A percentile compares a stretch with the other conserved stretches of the same genome.
These are phyloP conservation scores for Kondoa subrosea DNA, from an alignment of 768 basidiomycete species.

Conservation along the genomic window DNA sequence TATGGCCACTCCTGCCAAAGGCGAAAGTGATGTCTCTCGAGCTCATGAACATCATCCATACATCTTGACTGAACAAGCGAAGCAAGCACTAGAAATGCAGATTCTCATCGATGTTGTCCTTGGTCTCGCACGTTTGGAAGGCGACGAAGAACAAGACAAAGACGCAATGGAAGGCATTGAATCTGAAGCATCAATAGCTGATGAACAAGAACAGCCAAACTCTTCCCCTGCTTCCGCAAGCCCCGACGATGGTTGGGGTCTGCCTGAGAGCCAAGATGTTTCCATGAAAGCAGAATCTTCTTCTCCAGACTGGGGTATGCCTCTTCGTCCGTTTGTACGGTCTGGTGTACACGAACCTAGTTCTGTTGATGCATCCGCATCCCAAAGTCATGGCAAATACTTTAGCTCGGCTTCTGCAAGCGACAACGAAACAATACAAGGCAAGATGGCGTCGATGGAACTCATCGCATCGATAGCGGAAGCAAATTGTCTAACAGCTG, in stretches of 20 bases:
- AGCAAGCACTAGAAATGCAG: constrained; percentile 58
- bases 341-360: not conserved
- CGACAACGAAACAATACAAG: constrained; percentile 60
- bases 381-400: not conserved
- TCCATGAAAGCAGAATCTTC: not conserved
- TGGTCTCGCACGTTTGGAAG: constrained; percentile 64
- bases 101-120: constrained; percentile 72
- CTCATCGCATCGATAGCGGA: constrained; percentile 23
- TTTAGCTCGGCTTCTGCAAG: constrained; percentile 31
- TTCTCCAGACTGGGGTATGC: constrained; percentile 12
- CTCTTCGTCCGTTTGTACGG: constrained; percentile 17
- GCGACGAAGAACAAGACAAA: constrained; percentile 32
- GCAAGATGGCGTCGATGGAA: constrained; percentile 79
- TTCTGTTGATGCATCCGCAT: not conserved
- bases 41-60: constrained; percentile 27
- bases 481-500: constrained; percentile 18
- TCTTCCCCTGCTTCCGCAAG: not conserved
- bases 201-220: not conserved
- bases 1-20: not conserved
- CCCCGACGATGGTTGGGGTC: not conserved
- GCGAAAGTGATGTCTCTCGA: not conserved
- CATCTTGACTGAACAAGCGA: constrained; percentile 34
- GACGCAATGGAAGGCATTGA: constrained; percentile 15
- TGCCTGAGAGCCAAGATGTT: not conserved
- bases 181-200: not conserved